These are phyloP conservation scores for Pseudisothecium myosuroides DNA, from an alignment of 225 moss, liverwort and hornwort genomes.

Conservation along the genomic window DNA sequence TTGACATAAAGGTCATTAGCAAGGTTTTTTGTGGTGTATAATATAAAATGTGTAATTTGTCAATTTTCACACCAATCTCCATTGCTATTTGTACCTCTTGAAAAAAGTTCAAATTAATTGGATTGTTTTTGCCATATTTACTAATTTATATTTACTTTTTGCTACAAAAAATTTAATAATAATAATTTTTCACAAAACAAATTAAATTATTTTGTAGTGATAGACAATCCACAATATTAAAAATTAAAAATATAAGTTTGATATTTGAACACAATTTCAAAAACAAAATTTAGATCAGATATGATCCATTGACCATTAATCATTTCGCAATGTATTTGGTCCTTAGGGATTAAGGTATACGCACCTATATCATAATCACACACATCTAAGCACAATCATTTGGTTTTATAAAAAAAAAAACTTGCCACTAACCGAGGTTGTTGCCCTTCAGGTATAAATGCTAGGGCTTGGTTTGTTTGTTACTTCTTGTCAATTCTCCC, in stretches of 20 bases:
- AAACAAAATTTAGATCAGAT: background rate
- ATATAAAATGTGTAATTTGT: background rate
- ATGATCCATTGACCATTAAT: background rate
- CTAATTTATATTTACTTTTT: no score
- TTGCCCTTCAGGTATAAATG: no score
- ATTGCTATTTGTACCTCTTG: background rate
- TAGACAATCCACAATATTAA: background rate
- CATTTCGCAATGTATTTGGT: background rate
- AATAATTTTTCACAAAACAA: background rate
- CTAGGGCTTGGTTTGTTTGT: no score
- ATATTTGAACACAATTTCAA: background rate
- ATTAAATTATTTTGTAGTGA: background rate
- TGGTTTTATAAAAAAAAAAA: no score
- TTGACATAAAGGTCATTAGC: background rate
- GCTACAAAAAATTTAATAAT: background rate
- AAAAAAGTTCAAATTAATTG: background rate
- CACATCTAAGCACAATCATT: no score
- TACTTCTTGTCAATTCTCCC: no score
- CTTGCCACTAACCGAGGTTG: no score
- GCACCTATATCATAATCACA: background rate
- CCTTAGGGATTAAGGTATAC: fast-evolving
- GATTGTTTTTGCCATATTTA: no score
- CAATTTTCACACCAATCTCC: background rate
- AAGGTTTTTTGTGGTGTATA: no score
- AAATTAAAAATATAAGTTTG: background rate